These are phyloP conservation scores for Erodium trifolium DNA, from an alignment of 441 rosid genomes.

Conservation along the genomic window DNA sequence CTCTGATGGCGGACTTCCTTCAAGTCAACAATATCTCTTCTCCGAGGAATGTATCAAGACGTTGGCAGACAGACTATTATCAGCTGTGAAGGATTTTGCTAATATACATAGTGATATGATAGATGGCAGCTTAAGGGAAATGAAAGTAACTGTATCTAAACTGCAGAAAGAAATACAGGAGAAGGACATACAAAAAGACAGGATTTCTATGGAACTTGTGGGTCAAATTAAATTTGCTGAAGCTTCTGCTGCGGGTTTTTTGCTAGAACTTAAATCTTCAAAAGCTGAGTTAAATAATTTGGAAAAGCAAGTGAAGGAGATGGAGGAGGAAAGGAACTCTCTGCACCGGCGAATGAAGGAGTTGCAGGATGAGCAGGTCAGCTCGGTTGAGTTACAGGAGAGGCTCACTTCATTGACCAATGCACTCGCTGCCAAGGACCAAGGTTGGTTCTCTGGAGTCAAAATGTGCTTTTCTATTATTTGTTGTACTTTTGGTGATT, in stretches of 20 bases:
- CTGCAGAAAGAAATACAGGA: conserved; percentile 91
- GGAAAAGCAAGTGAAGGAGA: conserved; percentile 46
- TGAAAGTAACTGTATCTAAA: conserved; percentile 59
- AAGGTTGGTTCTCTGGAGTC: conserved; percentile 44
- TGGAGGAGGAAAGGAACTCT: conserved; percentile 43
- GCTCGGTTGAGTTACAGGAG: conserved; percentile 44
- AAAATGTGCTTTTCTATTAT: conserved; percentile 12
- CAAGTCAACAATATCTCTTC: conserved; percentile 25
- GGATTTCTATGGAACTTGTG: conserved; percentile 78
- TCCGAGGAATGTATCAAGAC: conserved; percentile 58
- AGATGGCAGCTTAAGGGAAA: conserved; percentile 58
- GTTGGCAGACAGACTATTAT: conserved; percentile 49
- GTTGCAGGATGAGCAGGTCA: conserved; percentile 56
- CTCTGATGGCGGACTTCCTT: conserved; percentile 25
- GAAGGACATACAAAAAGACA: conserved; percentile 80
- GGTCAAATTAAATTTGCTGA: conserved; percentile 94
- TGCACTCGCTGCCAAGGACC: conserved; percentile 71
- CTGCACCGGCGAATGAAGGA: conserved; percentile 51
- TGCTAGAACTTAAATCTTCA: conserved; percentile 62
- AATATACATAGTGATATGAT: conserved; percentile 39
- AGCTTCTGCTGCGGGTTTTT: conserved; percentile 54
- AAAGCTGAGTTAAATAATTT: conserved; percentile 43
- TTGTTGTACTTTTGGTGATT: neutral
- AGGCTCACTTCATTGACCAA: conserved; percentile 48
- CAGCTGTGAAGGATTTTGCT: conserved; percentile 43